Conservation (phyloP, 2,329 filamentous ascomycete genomes). For the Bipolaris bicolor region DNA sequence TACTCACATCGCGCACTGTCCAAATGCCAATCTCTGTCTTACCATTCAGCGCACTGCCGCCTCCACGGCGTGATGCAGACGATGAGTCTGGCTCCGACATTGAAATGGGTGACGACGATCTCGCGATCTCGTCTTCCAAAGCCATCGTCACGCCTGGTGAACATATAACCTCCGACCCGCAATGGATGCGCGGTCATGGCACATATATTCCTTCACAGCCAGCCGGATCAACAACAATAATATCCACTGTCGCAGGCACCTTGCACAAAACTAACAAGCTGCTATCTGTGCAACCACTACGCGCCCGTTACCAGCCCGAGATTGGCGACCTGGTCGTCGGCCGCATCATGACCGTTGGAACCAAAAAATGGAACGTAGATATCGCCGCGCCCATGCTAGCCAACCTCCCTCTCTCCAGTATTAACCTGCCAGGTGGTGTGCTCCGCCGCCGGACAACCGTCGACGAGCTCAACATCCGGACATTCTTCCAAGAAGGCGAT, state of each 20-base stretch:
- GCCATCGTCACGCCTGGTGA: conserved; percentile 87
- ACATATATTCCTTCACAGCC: conserved; percentile 71
- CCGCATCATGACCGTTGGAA: conserved; percentile 92
- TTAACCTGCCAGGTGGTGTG: conserved; percentile 94
- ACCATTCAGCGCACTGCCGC: conserved; percentile 53
- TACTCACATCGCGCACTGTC: conserved; percentile 5
- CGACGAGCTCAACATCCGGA: conserved; percentile 94
- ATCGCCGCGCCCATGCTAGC: conserved; percentile 87
- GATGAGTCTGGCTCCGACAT: conserved; percentile 58
- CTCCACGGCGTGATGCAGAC: conserved; percentile 39
- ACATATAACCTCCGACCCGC: conserved; percentile 84
- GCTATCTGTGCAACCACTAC: conserved; percentile 85
- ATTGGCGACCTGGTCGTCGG: conserved; percentile 96
- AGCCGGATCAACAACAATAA: conserved; percentile 67
- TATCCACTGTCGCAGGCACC: conserved; percentile 88
- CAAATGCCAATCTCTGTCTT: conserved; percentile 67
- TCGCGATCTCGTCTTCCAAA: conserved; percentile 34
- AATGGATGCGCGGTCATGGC: conserved; percentile 98
- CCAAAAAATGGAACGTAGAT: conserved; percentile 92
- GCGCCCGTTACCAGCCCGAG: conserved; percentile 91
- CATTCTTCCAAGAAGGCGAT: conserved; percentile 96
- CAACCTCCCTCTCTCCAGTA: conserved; percentile 81
- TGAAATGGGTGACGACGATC: conserved; percentile 55
- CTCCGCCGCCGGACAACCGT: conserved; percentile 89
- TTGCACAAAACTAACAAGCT: conserved; percentile 96